Base-by-base conservation (phyloP, 257 asterid genomes). In the Plectranthus barbatus region DNA sequence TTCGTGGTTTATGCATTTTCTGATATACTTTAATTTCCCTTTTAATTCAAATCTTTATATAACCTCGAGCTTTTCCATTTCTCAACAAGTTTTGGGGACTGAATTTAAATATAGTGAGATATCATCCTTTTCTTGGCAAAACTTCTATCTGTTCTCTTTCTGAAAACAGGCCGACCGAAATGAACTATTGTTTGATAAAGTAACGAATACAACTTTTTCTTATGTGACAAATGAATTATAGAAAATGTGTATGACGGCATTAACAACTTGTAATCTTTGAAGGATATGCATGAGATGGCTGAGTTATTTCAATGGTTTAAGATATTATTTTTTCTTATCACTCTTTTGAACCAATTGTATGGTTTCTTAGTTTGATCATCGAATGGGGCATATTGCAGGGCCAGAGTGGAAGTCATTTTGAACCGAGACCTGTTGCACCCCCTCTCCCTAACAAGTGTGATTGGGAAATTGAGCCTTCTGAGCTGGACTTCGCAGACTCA, bases 391-490 rank as follows among this genome's bases (percentile, higher is more conserved):
- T 68, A 52, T 68, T 83, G 77, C 83, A 93, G 99, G 99, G 97
- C 12, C 94, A 84, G 72, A 93, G 77, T 74, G 99, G 99, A 69
- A 93, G 97, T 72, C 99, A 93, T 79, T 90, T 87, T 72, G 99
- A 93, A 73, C 99, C 96, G 66, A 81, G 82, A 70, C 83, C 97
- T 7, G 94, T 93, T 59, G 77, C 85, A 53, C 97, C 97, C 15
- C 99, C 96, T 73, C 82, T 84, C 23, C 95, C 99, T 52, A 93
- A 93, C 10, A 93, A 87, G 81, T 93, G 97, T 61, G 99, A 93
- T 77, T 93, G 99, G 99, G 99, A 93, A 78, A 76, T 93, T 72
- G 95, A 93, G 68, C 97, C 95, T 45, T 2, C 68, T 55, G 99
- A 93, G 82, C 83, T 93, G 74, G 96, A 90, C 83, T 93, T 93